Conservation (phyloP, 75 land plant genomes). For the Cryptomeria japonica region DNA sequence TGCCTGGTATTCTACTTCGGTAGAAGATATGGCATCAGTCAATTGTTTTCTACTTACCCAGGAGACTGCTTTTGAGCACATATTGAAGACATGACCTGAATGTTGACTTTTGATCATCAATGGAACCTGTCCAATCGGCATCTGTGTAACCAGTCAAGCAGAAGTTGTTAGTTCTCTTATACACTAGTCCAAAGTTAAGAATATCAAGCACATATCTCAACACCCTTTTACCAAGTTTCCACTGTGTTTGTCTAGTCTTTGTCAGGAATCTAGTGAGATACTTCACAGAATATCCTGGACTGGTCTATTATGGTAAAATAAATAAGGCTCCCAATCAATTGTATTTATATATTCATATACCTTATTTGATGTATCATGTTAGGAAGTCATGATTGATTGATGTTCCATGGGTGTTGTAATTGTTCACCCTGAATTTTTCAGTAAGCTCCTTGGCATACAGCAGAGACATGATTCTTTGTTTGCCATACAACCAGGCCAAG, state of each 20-base stretch:
- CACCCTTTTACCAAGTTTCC: background rate
- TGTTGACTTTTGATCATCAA: constrained; percentile 16
- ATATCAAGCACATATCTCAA: background rate
- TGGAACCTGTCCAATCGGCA: constrained; percentile 19
- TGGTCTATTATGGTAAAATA: background rate
- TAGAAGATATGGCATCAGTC: background rate
- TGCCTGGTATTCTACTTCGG: background rate
- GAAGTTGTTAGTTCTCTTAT: background rate
- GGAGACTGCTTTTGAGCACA: constrained; percentile 16
- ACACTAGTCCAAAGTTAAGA: background rate
- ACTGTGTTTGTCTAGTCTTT: background rate
- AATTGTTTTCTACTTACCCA: constrained; percentile 23
- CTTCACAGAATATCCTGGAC: background rate
- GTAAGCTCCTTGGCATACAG: background rate
- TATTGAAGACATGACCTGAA: constrained; percentile 5
- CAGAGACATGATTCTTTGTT: background rate
- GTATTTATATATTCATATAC: background rate
- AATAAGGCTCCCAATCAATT: background rate
- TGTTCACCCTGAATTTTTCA: background rate
- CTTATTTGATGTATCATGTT: background rate
- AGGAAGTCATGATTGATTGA: background rate
- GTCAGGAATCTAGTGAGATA: background rate
- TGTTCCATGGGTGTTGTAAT: background rate
- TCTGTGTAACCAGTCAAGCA: constrained; percentile 7
- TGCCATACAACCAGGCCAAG: background rate